Percentiles rank a stretch among this genome's conserved stretches.
Conservation (phyloP, 352 stramenopile genomes). For the Vaucheria bursata region DNA sequence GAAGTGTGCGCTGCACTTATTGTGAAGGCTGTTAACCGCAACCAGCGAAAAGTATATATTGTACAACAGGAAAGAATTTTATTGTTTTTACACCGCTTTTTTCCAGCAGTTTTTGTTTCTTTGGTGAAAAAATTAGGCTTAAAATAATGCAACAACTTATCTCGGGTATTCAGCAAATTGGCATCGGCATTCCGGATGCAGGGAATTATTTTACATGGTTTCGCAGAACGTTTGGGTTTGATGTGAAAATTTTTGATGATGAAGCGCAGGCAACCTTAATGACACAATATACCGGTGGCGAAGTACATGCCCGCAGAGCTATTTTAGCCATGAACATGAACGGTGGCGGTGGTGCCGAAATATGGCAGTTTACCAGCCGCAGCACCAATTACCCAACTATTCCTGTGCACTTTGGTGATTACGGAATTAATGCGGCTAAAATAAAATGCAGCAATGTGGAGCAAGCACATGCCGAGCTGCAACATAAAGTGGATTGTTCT, state of each 20-base stretch:
- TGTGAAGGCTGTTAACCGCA: constrained; percentile 5
- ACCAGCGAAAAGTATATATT: constrained; percentile 6
- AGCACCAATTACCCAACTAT: constrained; percentile 7
- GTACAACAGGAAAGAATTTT: constrained; percentile 8
- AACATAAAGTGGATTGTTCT: constrained; percentile 8
- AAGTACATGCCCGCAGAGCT: constrained; percentile 4
- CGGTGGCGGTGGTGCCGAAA: constrained; percentile 2
- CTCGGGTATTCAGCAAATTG: constrained; percentile 6
- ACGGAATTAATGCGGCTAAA: constrained; percentile 7
- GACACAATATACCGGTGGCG: constrained; percentile 4
- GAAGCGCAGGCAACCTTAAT: constrained; percentile 5
- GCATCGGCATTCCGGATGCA: constrained; percentile 4
- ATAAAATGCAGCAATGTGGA: constrained; percentile 8
- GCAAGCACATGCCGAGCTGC: constrained; percentile 3
- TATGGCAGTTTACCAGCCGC: constrained; percentile 4
- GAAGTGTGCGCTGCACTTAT: constrained; percentile 5
- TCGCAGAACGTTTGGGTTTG: constrained; percentile 5
- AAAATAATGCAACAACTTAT: constrained; percentile 9
- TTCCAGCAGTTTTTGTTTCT: constrained; percentile 8
- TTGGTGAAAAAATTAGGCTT: constrained; percentile 8
- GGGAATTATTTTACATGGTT: constrained; percentile 8
- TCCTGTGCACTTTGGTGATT: constrained; percentile 6
- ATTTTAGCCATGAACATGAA: constrained; percentile 8
- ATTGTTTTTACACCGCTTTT: constrained; percentile 8
- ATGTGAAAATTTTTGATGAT: constrained; percentile 9